Base-by-base conservation (phyloP, 2,329 filamentous ascomycete genomes). In the Epichloe amarillans region DNA sequence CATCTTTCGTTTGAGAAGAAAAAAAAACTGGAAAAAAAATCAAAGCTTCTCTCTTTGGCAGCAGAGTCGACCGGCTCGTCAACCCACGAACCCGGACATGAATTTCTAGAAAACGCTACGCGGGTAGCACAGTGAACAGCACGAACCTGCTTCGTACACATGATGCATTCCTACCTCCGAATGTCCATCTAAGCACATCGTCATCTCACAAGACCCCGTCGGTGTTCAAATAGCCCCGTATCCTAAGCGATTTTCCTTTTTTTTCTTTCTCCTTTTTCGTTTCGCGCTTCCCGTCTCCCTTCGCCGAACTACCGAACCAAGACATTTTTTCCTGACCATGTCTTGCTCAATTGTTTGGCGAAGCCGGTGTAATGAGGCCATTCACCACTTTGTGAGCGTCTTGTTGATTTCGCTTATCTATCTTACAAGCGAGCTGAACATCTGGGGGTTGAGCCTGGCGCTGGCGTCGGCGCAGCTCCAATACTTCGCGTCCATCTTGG, bases 401-500 rank as follows among this genome's bases (percentile, higher is more conserved):
- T 14, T 66, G 6, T 57, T 63, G 14, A 63, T 72, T 10, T 55
- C 63, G 2, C 30, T 66, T 6, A 61, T 75, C 7, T 72, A 67
- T 40, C 54, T 73, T 2, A 23, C 60, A 15, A 69, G 70, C 51
- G 69, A 76, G 56, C 54, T 75, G n/a, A 55, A 72, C 35, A 72
- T 75, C 19, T 74, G 70, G 59, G 68, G 68, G 64, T 59, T 76
- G 10, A 69, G 71, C 35, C 55, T 62, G 10, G 58, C 59, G 1
- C 58, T 75, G 15, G 56, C 63, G 10, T 54, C 56, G 0, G 60
- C 57, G 2, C 50, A 60, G 3, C 53, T 70, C n/a, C 62, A 70
- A 26, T 76, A 74, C 52, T 71, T 75, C 4, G 68, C 72, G 0
- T 67, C 73, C 6, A 72, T 77, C 42, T 51, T 73, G 35, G 72